Evolutionary conservation across 202 grass and related monocot genomes (phyloP), one percentile per base, ranked within the genome.

Genomic region (Brachypodium distachyon): DNA sequence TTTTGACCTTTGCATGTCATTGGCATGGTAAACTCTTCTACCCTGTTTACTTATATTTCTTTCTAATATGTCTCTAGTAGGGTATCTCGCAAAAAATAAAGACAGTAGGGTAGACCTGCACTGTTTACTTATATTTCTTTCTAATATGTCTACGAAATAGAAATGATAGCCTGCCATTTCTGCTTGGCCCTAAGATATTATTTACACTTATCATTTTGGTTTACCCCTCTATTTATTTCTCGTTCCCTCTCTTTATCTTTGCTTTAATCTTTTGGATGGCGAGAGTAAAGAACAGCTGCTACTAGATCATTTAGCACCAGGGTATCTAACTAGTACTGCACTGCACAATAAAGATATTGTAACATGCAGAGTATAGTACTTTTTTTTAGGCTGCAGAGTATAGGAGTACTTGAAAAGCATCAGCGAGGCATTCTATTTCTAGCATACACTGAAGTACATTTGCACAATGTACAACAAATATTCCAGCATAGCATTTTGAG

Each of bases 401-500:
- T n/a, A n/a, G n/a, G n/a, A n/a, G 67, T 67, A 44, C 7, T 39
- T 23, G 16, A 67, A 75, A 47, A 36, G 18, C 16, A 12, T 51
- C 3, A 32, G 7, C 2, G 33, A 49, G 12, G 9, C 25, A 63
- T 69, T n/a, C n/a, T n/a, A n/a, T n/a, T n/a, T 77, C 25, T 66
- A 67, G 26, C 11, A 27, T 52, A 64, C 67, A 3, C 32, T 51
- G 21, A 72, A 14, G 22, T 33, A 11, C 33, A 47, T 65, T 72
- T 46, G 22, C 58, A 11, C 11, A n/a, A 48, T 49, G 49, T 55
- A 7, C 23, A 36, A 12, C 33, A 57, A 4, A 59, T 14, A 53
- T 73, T 73, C 72, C 12, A 67, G 59, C 9, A 67, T 27, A 83
- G 1, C 22, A 74, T 78, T 43, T 46, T n/a, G 49, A 67, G 66